Evolutionary conservation across 805 yeast species (phyloP).

Genomic region (Lachancea sp.): DNA sequence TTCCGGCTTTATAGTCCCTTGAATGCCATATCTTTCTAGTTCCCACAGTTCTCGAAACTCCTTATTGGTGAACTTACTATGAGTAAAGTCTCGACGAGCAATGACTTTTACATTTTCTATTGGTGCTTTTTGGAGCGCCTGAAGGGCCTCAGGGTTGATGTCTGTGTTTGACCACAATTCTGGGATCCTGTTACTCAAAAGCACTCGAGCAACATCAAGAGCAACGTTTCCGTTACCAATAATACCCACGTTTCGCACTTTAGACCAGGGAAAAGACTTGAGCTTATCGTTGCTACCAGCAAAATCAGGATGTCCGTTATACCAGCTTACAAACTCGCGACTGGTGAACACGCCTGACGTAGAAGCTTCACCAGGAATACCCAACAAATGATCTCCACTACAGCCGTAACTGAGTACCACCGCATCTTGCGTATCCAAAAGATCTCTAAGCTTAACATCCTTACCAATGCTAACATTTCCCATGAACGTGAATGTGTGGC

Average conservation of each 20-base stretch:
- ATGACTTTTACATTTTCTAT: conserved; percentile 66
- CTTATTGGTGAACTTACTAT: conserved; percentile 86
- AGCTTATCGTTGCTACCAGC: conserved; percentile 27
- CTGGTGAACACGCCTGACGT: conserved; percentile 68
- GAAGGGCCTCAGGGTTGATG: conserved; percentile 55
- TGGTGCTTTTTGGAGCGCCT: conserved; percentile 42
- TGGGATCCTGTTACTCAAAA: conserved; percentile 47
- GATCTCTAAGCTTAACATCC: conserved; percentile 45
- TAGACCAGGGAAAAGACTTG: conserved; percentile 51
- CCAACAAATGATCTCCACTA: conserved; percentile 45
- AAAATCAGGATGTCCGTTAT: conserved; percentile 75
- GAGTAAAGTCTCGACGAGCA: conserved; percentile 80
- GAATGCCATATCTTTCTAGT: conserved; percentile 45
- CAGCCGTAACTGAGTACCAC: conserved; percentile 83
- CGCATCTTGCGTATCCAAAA: conserved; percentile 58
- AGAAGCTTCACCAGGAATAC: conserved; percentile 53
- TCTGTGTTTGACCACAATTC: conserved; percentile 65
- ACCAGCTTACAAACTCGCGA: conserved; percentile 90
- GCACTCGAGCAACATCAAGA: conserved; percentile 76
- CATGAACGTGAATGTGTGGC: conserved; percentile 44
- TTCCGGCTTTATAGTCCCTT: conserved; percentile 39
- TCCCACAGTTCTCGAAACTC: conserved; percentile 82
- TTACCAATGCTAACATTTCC: conserved; percentile 71
- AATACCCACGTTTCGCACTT: conserved; percentile 61
- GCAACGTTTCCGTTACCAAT: conserved; percentile 99